phyloP scores from a whole-genome alignment of 352 stramenopile species.

The Pythium sukuiense region DNA sequence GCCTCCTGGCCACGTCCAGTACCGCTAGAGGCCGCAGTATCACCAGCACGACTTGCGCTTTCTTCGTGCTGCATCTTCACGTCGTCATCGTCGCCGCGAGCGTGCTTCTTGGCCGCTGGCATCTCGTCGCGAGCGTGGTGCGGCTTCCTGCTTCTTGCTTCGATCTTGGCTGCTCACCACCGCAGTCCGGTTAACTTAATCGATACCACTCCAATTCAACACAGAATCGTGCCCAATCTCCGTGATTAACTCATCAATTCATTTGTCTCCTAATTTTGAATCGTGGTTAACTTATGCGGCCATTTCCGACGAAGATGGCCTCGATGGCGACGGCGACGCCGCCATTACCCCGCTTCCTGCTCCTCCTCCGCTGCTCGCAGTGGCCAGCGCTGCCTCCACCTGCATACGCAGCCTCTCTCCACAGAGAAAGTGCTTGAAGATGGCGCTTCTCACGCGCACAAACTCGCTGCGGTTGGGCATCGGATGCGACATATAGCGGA shows the following conservation, averaged over 20 bases:
- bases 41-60: neutral
- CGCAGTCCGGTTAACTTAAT: neutral
- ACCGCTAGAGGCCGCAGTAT: neutral
- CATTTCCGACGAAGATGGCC: neutral
- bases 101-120: neutral
- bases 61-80: neutral
- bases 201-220: neutral
- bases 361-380: neutral
- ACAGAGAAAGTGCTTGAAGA: constrained; percentile 57
- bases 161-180: neutral
- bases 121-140: neutral
- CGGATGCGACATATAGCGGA: constrained; percentile 62
- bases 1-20: neutral
- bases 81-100: neutral
- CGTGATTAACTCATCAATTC: neutral
- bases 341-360: constrained; percentile 14
- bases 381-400: constrained; percentile 24
- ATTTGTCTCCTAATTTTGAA: neutral
- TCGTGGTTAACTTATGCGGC: neutral
- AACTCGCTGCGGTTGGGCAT: constrained; percentile 40
- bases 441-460: constrained; percentile 38
- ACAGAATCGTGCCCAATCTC: neutral
- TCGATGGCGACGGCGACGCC: constrained; percentile 8
- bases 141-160: neutral
- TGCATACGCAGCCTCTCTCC: constrained; percentile 41